Evolutionary conservation across 768 basidiomycete species (phyloP).

Genomic region (Termitomyces sp.): DNA sequence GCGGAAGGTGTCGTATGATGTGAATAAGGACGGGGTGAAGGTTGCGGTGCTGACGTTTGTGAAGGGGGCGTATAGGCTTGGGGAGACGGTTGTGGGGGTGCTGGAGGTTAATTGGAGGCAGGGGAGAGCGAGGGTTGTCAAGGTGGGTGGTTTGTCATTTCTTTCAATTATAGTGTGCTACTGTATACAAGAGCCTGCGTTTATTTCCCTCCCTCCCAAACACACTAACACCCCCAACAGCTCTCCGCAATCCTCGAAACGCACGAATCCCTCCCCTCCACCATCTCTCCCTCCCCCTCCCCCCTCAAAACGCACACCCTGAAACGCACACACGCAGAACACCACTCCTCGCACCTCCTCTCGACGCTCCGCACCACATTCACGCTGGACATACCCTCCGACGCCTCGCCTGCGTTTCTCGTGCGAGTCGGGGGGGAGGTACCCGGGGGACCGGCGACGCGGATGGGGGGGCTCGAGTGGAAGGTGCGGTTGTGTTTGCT

Average conservation of each 20-base stretch:
- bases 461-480: slow-evolving; percentile 83
- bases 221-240: slow-evolving; percentile 31
- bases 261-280: slow-evolving; percentile 76
- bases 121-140: slow-evolving; percentile 74
- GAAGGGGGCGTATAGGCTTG: slow-evolving; percentile 87
- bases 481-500: slow-evolving; percentile 81
- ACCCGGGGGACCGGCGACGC: slow-evolving; percentile 15
- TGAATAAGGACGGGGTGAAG: slow-evolving; percentile 86
- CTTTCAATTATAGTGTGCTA: too few relatives aligned
- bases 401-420: slow-evolving; percentile 85
- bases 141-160: too few relatives aligned
- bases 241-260: slow-evolving; percentile 88
- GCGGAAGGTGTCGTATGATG: slow-evolving; percentile 82
- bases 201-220: too few relatives aligned
- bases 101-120: slow-evolving; percentile 78
- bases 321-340: slow-evolving; percentile 82
- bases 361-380: slow-evolving; percentile 80
- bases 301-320: slow-evolving; percentile 52
- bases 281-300: slow-evolving; percentile 44
- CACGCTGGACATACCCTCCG: slow-evolving; percentile 87
- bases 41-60: slow-evolving; percentile 91
- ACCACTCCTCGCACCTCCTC: slow-evolving; percentile 72
- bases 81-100: slow-evolving; percentile 88
- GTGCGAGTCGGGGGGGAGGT: slow-evolving; percentile 45
- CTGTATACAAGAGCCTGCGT: too few relatives aligned